Evolutionary conservation across 1,139 yeast species (phyloP), one percentile per base, ranked within the genome.

Genomic region (Suhomyces bokatorum): DNA sequence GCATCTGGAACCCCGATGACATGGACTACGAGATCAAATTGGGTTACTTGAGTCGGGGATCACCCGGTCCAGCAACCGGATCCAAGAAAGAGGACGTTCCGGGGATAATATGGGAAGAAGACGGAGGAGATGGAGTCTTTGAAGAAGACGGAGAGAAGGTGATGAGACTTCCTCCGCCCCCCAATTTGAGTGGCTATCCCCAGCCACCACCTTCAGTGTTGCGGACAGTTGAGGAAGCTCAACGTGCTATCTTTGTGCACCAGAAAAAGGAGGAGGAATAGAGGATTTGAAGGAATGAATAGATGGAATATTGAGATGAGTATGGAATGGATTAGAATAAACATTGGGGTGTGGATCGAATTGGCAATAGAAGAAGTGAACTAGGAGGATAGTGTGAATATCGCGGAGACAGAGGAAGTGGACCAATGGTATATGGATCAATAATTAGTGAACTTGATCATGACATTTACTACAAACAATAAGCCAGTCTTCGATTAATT

Each of bases 1-100:
- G 80, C 0, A 58, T 69, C 17, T 73, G 79, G 76, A 65, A 67
- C 27, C 65, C 69, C 2, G 58, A 59, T 20, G 75, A 72, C 3
- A 49, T 67, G 17, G 68, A 70, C 3, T 74, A 75, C 52, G 75
- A 75, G 44, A 61, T 77, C 20, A 70, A 66, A 10, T 44, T 69
- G 28, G 64, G 62, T 3, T 66, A 67, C 27, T 60, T 78, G 26
- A 75, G 72, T 39, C 54, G 57, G 29, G 73, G 73, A 1, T 75
- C 77, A 11, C 85, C 85, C 0, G 81, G 81, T 0, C 27, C 36
- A 11, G 40, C 22, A 3, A 9, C 15, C 2, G 31, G 16, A 26
- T 24, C 35, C 10, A 36, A 40, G 9, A 13, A 16, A 6, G 42
- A 32, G 9, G 38, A 22, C 6, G 28, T 13, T 14, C 28, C 27